Conservation (phyloP, 2,329 filamentous ascomycete species). For the Talaromyces verruculosus region DNA sequence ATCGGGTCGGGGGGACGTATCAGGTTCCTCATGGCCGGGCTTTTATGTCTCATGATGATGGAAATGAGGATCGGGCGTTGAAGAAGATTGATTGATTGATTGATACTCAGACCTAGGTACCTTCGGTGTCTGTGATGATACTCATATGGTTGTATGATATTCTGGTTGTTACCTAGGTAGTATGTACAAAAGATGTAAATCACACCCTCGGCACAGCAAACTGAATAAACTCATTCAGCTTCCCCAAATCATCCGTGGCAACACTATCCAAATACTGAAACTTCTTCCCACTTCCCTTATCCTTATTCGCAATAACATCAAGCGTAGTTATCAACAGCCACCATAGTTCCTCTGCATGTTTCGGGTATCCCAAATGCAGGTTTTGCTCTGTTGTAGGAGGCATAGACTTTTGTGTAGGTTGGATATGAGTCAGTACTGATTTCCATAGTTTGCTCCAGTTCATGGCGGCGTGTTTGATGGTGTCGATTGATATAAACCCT, state of each 20-base stretch:
- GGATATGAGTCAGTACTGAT: conserved; percentile 20
- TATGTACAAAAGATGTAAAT: background rate
- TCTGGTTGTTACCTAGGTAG: background rate
- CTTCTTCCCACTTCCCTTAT: conserved; percentile 22
- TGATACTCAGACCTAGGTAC: background rate
- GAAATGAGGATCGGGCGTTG: background rate
- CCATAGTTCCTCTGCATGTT: conserved; percentile 36
- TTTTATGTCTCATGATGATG: background rate
- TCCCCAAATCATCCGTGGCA: conserved; percentile 34
- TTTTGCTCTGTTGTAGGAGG: conserved; percentile 24
- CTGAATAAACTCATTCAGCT: conserved; percentile 35
- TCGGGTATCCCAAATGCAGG: conserved; percentile 32
- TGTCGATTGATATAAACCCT: conserved; percentile 29
- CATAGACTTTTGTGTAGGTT: background rate
- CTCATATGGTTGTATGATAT: background rate
- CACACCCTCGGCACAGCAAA: conserved; percentile 21
- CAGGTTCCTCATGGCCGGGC: conserved; percentile 37
- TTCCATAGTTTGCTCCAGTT: conserved; percentile 35
- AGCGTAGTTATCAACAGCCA: conserved; percentile 32
- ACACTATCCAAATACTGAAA: conserved; percentile 30
- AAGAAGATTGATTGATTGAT: conserved; percentile 5
- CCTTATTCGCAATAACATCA: conserved; percentile 20
- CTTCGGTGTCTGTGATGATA: background rate
- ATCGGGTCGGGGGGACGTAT: conserved; percentile 75
- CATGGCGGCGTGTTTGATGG: conserved; percentile 29